Conservation (phyloP, 768 basidiomycete species). For the Tephrocybe sp. region DNA sequence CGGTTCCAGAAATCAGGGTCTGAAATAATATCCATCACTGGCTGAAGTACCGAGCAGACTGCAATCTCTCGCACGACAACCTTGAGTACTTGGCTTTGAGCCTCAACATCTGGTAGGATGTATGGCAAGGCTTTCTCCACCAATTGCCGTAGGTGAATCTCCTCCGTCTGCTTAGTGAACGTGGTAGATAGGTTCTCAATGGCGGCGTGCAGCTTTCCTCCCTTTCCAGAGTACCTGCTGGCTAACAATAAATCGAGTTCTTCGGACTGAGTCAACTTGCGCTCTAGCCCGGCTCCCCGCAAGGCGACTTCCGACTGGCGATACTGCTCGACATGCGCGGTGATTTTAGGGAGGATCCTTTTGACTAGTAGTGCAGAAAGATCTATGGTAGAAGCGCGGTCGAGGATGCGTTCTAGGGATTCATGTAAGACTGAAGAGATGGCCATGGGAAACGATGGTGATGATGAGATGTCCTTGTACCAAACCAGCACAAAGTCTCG, state of each 20-base stretch:
- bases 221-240: slow-evolving; percentile 71
- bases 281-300: slow-evolving; percentile 79
- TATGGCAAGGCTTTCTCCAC: slow-evolving; percentile 71
- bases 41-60: slow-evolving; percentile 79
- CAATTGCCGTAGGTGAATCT: slow-evolving; percentile 74
- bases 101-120: slow-evolving; percentile 76
- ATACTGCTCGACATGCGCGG: slow-evolving; percentile 86
- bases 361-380: slow-evolving; percentile 75
- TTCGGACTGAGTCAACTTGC: slow-evolving; percentile 84
- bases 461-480: slow-evolving; percentile 86
- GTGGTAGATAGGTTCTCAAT: slow-evolving; percentile 87
- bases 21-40: slow-evolving; percentile 87
- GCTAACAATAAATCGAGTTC: slow-evolving; percentile 87
- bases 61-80: slow-evolving; percentile 81
- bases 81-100: slow-evolving; percentile 64
- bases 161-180: slow-evolving; percentile 88
- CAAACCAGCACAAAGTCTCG: slow-evolving; percentile 88
- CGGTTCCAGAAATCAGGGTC: slow-evolving; percentile 99
- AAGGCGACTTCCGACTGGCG: slow-evolving; percentile 86
- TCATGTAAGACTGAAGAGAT: slow-evolving; percentile 76
- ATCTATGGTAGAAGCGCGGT: slow-evolving; percentile 62
- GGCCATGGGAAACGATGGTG: slow-evolving; percentile 85
- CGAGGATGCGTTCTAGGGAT: slow-evolving; percentile 56
- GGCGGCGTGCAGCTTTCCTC: slow-evolving; percentile 75
- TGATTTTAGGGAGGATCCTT: slow-evolving; percentile 86